A percentile compares a stretch with the other conserved stretches of the same genome.
These are phyloP conservation scores for Melocanna baccifera DNA, from an alignment of 176 grass and related monocot genomes.

Conservation along the genomic window DNA sequence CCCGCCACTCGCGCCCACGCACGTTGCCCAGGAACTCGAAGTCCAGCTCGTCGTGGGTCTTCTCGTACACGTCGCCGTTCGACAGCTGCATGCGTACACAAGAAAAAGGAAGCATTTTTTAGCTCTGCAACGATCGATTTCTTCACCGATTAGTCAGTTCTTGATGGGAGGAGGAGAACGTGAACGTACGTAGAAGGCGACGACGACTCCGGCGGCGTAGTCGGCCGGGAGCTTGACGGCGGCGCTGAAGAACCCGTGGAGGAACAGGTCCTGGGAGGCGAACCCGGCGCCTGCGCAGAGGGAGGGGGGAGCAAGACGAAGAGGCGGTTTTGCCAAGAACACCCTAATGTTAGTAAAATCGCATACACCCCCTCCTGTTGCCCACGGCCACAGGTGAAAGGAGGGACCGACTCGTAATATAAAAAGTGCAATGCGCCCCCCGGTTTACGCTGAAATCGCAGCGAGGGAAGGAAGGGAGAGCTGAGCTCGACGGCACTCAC, in stretches of 20 bases:
- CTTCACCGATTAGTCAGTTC: background rate
- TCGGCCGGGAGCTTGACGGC: constrained; percentile 72
- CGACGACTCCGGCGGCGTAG: constrained; percentile 87
- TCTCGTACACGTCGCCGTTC: constrained; percentile 78
- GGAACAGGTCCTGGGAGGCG: constrained; percentile 71
- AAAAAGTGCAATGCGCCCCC: constrained; percentile 22
- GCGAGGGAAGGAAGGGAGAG: too few species aligned
- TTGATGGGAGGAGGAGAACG: background rate
- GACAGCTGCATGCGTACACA: constrained; percentile 50
- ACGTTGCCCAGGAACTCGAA: constrained; percentile 97
- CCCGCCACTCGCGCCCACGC: constrained; percentile 79
- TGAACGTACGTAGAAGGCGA: constrained; percentile 71
- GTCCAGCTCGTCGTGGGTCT: constrained; percentile 93
- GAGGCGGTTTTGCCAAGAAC: background rate
- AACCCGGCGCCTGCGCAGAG: constrained; percentile 72
- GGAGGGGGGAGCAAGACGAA: background rate
- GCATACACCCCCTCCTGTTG: background rate
- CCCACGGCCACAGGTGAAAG: background rate
- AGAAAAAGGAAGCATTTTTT: background rate
- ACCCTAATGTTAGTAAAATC: background rate
- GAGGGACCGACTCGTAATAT: background rate
- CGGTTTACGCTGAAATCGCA: background rate
- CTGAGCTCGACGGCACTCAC: constrained; percentile 2
- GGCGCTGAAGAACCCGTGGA: constrained; percentile 91
- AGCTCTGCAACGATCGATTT: background rate